Percentiles rank a stretch among this genome's conserved stretches.
phyloP scores from a whole-genome alignment of 2,329 filamentous ascomycete genomes.

The Cladosporium sp. region DNA sequence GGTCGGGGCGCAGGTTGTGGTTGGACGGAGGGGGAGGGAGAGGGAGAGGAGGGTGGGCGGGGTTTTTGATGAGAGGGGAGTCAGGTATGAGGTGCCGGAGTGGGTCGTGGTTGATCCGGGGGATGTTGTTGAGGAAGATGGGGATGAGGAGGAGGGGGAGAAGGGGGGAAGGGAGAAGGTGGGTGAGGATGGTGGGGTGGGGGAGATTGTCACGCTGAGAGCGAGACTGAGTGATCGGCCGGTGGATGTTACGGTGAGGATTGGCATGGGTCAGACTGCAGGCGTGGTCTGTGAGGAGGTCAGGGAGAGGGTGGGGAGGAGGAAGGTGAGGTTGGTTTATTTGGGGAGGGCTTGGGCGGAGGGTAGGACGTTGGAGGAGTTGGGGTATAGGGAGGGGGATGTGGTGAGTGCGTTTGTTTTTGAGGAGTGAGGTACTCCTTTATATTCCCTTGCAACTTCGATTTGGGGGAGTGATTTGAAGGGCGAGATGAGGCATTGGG shows the following conservation, averaged over 20 bases:
- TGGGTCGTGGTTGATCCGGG: conserved; percentile 44
- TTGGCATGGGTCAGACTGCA: conserved; percentile 52
- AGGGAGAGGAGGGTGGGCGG: conserved; percentile 28
- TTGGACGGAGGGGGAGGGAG: conserved; percentile 4
- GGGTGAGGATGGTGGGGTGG: conserved; percentile 29
- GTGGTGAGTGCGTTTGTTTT: conserved; percentile 73
- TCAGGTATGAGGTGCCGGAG: conserved; percentile 40
- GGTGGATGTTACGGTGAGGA: conserved; percentile 34
- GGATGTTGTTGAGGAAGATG: conserved; percentile 28
- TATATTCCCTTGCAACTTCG: too few relatives aligned
- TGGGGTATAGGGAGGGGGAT: conserved; percentile 73
- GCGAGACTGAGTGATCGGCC: conserved; percentile 36
- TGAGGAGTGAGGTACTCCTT: conserved; percentile 16
- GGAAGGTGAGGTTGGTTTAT: conserved; percentile 69
- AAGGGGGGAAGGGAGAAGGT: conserved; percentile 31
- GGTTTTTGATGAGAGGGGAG: conserved; percentile 42
- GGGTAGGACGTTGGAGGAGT: conserved; percentile 57
- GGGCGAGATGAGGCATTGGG: too few relatives aligned
- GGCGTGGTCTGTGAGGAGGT: conserved; percentile 60
- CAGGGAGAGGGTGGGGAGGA: conserved; percentile 56
- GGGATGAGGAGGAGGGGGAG: conserved; percentile 16
- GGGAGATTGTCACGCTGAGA: conserved; percentile 29
- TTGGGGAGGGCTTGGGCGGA: conserved; percentile 77
- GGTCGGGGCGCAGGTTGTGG: conserved; percentile 8
- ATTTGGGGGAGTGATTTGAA: too few relatives aligned